phyloP scores from a whole-genome alignment of 345 rosid species.

The Ricinus communis region DNA sequence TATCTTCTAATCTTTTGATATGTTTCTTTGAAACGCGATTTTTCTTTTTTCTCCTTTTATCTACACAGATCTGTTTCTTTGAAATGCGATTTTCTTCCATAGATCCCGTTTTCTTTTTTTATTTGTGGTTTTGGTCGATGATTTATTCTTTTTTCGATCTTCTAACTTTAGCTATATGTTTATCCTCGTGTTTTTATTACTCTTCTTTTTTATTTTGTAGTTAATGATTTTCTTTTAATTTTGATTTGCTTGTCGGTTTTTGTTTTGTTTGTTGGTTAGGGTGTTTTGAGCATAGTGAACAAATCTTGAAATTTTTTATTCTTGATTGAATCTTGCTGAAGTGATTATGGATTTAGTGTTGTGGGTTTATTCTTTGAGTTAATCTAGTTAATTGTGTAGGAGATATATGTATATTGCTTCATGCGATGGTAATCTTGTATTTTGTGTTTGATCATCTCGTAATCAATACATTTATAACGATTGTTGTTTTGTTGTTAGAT shows the following conservation, averaged over 20 bases:
- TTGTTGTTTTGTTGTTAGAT: neutral
- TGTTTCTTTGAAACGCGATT: neutral
- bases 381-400: neutral
- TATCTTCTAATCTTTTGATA: neutral
- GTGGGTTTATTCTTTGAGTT: neutral
- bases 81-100: neutral
- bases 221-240: neutral
- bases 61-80: neutral
- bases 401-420: neutral
- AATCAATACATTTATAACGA: too few relatives aligned
- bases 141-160: neutral
- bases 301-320: too few relatives aligned
- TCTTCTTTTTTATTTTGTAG: neutral
- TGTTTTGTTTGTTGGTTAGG: too few relatives aligned
- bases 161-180: neutral
- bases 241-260: neutral
- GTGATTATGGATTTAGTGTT: too few relatives aligned
- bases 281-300: too few relatives aligned
- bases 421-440: neutral
- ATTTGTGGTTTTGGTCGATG: too few relatives aligned
- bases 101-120: neutral
- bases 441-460: neutral
- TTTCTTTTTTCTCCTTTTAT: neutral
- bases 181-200: neutral
- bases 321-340: too few relatives aligned